A percentile compares a stretch with the other conserved stretches of the same genome.
Evolutionary conservation across 1,139 yeast genomes (phyloP).

Genomic region (Fermentozyma sake): DNA sequence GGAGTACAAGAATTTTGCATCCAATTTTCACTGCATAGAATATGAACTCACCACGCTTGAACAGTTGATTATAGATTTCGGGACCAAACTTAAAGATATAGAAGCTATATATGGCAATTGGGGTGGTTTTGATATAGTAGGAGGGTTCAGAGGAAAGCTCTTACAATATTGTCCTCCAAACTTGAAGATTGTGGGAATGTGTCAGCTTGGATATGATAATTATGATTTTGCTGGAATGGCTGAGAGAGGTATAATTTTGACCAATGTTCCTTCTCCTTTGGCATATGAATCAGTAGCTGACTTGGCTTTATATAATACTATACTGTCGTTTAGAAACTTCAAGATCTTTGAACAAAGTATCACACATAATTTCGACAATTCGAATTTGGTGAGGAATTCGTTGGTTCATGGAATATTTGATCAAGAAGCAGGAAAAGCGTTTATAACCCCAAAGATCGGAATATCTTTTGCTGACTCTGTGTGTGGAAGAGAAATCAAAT

Average conservation of each 20-base stretch:
- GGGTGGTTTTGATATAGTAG: constrained; percentile 15
- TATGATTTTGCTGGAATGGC: constrained; percentile 15
- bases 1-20: constrained; percentile 32
- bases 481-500: constrained; percentile 11
- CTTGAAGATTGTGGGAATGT: constrained; percentile 17
- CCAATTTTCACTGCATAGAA: constrained; percentile 39
- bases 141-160: constrained; percentile 17
- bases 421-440: constrained; percentile 7
- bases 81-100: constrained; percentile 12
- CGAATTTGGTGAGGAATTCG: constrained; percentile 10
- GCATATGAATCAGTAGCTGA: constrained; percentile 25
- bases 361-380: constrained; percentile 4
- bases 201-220: constrained; percentile 20
- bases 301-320: constrained; percentile 17
- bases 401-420: constrained; percentile 14
- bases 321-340: constrained; percentile 21
- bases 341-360: constrained; percentile 9
- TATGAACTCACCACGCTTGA: constrained; percentile 39
- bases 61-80: constrained; percentile 27
- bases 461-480: constrained; percentile 9
- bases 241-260: constrained; percentile 16
- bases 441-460: constrained; percentile 8
- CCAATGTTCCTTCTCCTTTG: constrained; percentile 17
- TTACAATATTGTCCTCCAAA: constrained; percentile 14
- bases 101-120: constrained; percentile 22